A percentile compares a stretch with the other conserved stretches of the same genome.
phyloP scores from a whole-genome alignment of 371 early-diverging fungal species.

The Mortierella sp. region DNA sequence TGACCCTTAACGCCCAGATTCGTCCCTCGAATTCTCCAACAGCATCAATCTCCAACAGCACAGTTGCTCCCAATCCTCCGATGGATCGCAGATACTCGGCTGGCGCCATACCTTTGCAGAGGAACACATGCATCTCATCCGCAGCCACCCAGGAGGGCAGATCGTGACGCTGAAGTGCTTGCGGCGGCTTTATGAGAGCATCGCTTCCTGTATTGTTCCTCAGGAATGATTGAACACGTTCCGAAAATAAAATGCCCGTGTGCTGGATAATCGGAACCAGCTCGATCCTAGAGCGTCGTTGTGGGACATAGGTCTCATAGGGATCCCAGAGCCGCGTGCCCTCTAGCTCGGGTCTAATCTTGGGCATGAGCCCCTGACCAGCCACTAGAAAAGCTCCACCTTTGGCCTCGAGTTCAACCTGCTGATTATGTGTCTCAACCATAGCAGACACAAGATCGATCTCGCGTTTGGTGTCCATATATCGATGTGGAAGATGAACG shows the following conservation, averaged over 20 bases:
- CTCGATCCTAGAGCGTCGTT: constrained; percentile 9
- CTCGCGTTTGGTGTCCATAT: constrained; percentile 18
- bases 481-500: constrained; percentile 10
- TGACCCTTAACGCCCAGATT: constrained; percentile 36
- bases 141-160: constrained; percentile 15
- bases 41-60: constrained; percentile 25
- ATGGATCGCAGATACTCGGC: constrained; percentile 2
- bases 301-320: constrained; percentile 18
- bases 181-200: constrained; percentile 9
- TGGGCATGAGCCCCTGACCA: constrained; percentile 21
- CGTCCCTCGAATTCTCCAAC: constrained; percentile 22
- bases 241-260: constrained; percentile 30
- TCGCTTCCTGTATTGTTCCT: not conserved
- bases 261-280: constrained; percentile 10
- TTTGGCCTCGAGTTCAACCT: constrained; percentile 17
- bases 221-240: constrained; percentile 17
- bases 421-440: constrained; percentile 31
- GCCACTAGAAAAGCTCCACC: constrained; percentile 15
- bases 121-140: constrained; percentile 20
- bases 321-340: constrained; percentile 19
- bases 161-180: constrained; percentile 6
- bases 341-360: constrained; percentile 23
- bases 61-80: constrained; percentile 31
- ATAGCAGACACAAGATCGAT: constrained; percentile 13
- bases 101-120: constrained; percentile 18